Conservation (phyloP, 495 filamentous ascomycete genomes). For the Opeltia flavorubescens region DNA sequence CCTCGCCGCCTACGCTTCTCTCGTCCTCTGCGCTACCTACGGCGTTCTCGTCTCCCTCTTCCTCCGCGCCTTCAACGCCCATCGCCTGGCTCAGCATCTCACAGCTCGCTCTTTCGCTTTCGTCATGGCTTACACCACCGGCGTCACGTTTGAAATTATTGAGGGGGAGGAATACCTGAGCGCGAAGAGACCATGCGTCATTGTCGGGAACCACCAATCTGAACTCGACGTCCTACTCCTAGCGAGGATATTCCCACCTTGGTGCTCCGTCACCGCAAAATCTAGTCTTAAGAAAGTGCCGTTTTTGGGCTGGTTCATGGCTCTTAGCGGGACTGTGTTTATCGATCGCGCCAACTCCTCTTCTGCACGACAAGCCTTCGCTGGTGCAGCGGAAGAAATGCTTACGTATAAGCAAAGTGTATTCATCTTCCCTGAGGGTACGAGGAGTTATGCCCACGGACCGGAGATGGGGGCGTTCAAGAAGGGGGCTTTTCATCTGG, state of each 20-base stretch:
- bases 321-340: constrained; percentile 77
- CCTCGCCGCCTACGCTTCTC: constrained; percentile 46
- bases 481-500: constrained; percentile 95
- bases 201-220: constrained; percentile 87
- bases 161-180: constrained; percentile 50
- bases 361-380: constrained; percentile 75
- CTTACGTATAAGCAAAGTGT: constrained; percentile 63
- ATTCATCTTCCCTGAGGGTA: constrained; percentile 91
- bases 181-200: constrained; percentile 65
- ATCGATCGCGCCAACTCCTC: constrained; percentile 77
- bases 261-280: constrained; percentile 91
- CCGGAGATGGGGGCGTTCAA: constrained; percentile 82
- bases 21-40: constrained; percentile 54
- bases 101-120: constrained; percentile 70
- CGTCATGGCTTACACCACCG: constrained; percentile 59
- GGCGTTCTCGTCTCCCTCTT: constrained; percentile 62
- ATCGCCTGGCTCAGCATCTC: constrained; percentile 73
- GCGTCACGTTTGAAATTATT: constrained; percentile 63
- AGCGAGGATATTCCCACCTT: constrained; percentile 71
- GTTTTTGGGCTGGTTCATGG: constrained; percentile 95
- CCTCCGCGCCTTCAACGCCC: constrained; percentile 55
- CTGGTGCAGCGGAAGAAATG: constrained; percentile 69
- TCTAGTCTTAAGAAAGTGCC: constrained; percentile 65
- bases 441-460: constrained; percentile 71
- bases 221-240: constrained; percentile 92